Evolutionary conservation across 1,284 basidiomycete genomes (phyloP).

Genomic region (Pseudozyma pruni): DNA sequence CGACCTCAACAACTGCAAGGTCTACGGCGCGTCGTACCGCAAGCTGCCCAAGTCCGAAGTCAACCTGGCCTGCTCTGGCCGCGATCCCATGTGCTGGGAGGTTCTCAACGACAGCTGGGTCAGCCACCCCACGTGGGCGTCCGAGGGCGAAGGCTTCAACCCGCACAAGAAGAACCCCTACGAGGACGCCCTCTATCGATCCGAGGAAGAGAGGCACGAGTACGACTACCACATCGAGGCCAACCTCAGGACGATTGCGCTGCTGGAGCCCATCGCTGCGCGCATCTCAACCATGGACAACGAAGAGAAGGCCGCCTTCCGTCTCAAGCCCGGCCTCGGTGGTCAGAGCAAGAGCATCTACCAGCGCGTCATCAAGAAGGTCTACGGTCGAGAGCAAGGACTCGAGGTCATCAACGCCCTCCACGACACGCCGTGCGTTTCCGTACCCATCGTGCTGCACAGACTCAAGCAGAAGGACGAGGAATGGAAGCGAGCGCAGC

Average conservation of each 20-base stretch:
- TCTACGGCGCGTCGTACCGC: conserved; percentile 88
- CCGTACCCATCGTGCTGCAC: conserved; percentile 89
- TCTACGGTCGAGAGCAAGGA: conserved; percentile 87
- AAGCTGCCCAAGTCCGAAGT: conserved; percentile 87
- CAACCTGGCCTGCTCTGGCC: conserved; percentile 88
- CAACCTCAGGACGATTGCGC: conserved; percentile 86
- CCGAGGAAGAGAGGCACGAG: conserved; percentile 98
- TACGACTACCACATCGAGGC: conserved; percentile 97
- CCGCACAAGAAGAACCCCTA: conserved; percentile 97
- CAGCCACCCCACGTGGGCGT: conserved; percentile 95
- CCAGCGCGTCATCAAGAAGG: conserved; percentile 91
- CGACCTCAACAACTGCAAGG: conserved; percentile 66
- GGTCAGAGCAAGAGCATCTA: conserved; percentile 89
- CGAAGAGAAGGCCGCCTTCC: conserved; percentile 86
- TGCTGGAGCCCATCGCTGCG: conserved; percentile 87
- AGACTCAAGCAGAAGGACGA: conserved; percentile 95
- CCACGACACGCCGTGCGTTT: conserved; percentile 89
- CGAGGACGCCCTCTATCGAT: conserved; percentile 94
- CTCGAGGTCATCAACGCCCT: conserved; percentile 87
- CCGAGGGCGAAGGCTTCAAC: conserved; percentile 92
- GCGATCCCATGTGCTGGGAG: conserved; percentile 93
- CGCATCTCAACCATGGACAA: conserved; percentile 89
- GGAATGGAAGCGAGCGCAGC: conserved; percentile 93
- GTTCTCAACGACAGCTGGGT: conserved; percentile 80
- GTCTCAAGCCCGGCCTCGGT: conserved; percentile 87